Conservation (phyloP, 106 monocot genomes). For the Hemerocallis citrina region DNA sequence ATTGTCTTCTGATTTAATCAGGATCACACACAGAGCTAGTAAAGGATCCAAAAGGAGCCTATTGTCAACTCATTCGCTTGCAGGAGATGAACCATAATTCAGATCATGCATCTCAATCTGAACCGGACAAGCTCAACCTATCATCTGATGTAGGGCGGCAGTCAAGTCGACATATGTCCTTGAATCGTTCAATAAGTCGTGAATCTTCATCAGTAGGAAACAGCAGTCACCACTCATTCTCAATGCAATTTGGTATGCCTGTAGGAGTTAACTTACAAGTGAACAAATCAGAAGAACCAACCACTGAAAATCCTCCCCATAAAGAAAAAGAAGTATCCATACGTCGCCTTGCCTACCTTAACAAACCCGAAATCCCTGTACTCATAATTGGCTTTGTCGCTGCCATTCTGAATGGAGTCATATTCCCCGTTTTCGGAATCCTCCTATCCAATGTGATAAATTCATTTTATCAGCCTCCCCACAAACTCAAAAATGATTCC, state of each 20-base stretch:
- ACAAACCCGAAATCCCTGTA: slow-evolving; percentile 29
- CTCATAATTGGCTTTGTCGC: slow-evolving; percentile 15
- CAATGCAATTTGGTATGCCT: slow-evolving; percentile 1
- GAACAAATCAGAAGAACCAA: background rate
- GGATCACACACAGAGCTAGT: slow-evolving; percentile 27
- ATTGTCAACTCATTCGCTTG: slow-evolving; percentile 27
- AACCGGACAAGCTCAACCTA: background rate
- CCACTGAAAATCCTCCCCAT: background rate
- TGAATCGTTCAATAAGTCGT: slow-evolving; percentile 6
- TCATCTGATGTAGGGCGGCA: background rate
- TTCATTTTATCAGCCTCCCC: slow-evolving; percentile 23
- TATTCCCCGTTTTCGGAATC: slow-evolving; percentile 22
- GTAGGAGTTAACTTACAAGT: slow-evolving; percentile 5
- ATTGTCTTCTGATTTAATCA: background rate
- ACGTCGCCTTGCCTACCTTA: slow-evolving; percentile 19
- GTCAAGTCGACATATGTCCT: background rate
- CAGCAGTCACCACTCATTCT: slow-evolving; percentile 8
- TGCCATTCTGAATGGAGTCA: slow-evolving; percentile 17
- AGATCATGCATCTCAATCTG: slow-evolving; percentile 3
- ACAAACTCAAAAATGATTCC: slow-evolving; percentile 25
- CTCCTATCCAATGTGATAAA: slow-evolving; percentile 14
- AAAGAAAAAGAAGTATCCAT: slow-evolving; percentile 20
- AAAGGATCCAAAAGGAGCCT: slow-evolving; percentile 24
- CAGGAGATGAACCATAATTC: slow-evolving; percentile 30
- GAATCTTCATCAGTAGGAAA: slow-evolving; percentile 17